Conservation (phyloP, 2,329 filamentous ascomycete genomes). For the Botrytis squamosa region DNA sequence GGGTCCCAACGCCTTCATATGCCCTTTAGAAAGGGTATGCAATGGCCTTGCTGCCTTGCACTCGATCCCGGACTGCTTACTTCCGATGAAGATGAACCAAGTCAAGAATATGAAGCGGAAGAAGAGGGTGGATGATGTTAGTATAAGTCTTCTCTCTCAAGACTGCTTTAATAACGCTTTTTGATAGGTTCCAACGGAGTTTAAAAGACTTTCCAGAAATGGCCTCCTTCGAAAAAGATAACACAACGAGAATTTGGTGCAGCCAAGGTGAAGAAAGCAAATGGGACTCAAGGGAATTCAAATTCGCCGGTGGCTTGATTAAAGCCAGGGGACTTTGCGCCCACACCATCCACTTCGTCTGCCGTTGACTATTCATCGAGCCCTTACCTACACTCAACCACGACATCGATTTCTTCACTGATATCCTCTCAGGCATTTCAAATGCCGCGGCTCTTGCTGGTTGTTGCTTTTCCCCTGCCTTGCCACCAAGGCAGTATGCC, state of each 20-base stretch:
- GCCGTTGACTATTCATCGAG: background rate
- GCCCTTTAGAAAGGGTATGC: background rate
- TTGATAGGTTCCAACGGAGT: background rate
- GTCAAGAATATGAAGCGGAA: background rate
- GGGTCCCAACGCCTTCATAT: background rate
- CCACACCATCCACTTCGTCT: background rate
- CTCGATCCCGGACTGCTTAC: background rate
- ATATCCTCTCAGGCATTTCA: background rate
- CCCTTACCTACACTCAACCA: background rate
- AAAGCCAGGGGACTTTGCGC: background rate
- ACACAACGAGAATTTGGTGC: no score
- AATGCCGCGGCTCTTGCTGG: background rate
- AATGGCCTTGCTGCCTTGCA: background rate
- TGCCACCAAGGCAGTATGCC: conserved; percentile 11
- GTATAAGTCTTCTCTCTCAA: background rate
- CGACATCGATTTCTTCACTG: background rate
- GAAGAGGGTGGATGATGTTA: background rate
- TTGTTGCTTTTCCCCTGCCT: background rate
- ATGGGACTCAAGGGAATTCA: background rate
- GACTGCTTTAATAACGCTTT: background rate
- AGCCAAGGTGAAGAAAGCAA: background rate
- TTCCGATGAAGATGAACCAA: background rate
- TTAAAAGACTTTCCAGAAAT: background rate
- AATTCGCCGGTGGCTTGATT: background rate
- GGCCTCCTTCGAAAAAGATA: background rate